Base-by-base conservation (phyloP, 495 filamentous ascomycete species). In the Penicillium lagena region DNA sequence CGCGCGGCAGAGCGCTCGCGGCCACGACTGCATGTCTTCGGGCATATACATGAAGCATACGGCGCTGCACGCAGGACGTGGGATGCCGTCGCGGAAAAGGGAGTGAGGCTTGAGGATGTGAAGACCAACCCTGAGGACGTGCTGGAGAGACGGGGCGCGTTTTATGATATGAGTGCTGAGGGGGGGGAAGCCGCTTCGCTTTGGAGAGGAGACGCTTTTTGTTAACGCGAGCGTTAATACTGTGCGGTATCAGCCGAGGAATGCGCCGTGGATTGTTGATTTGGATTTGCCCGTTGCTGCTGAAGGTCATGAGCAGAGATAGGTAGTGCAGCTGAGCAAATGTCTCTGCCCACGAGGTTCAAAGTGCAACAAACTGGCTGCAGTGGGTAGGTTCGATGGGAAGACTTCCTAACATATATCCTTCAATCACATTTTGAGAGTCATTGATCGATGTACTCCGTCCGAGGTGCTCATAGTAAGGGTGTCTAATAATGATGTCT, bases 21-120 rank as follows among this genome's bases (percentile, higher is more conserved):
- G 37, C 79, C 79, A 2, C 59, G 62, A 17, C 29, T 83, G 30
- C 77, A 82, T 61, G 72, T 77, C 15, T 83, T 81, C 50, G 79
- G 79, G 2, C 79, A 83, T 64, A 75, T 83, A 9, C 79, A 83
- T 60, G 84, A 90, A 56, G 82, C 70, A 0, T 87, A 82, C 75
- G 86, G 86, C n/a, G 83, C 77, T 4, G 70, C 73, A 43, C 52
- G 80, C 28, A 70, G 82, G 0, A 58, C 59, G 4, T 89, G 85
- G 81, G 45, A 47, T 37, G 54, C 53, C 39, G 35, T 42, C 43
- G 56, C 39, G 43, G 13, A 47, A 32, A 38, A 37, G 14, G 47
- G 47, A 0, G 39, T 52, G 50, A 29, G 51, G 9, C 43, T 60
- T 47, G 44, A 69, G 47, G 12, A 49, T 43, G 51, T 68, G 34